Percentiles rank a stretch among this genome's conserved stretches.
These are phyloP conservation scores for Scopulariopsis brevicaulis DNA, from an alignment of 2,329 filamentous ascomycete genomes.

Conservation along the genomic window DNA sequence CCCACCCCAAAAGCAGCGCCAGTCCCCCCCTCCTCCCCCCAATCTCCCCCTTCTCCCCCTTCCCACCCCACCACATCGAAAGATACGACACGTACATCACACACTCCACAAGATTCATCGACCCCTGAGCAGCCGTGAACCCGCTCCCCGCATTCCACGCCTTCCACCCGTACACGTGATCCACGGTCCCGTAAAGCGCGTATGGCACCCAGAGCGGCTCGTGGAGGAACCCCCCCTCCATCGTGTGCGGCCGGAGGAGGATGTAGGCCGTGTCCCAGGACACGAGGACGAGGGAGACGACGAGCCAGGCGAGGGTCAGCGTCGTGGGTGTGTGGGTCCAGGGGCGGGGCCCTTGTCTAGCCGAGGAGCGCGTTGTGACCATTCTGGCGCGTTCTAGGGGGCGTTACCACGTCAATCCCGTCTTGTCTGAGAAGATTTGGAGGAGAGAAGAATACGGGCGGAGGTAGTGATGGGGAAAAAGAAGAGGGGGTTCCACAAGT, in stretches of 20 bases:
- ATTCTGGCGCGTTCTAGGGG: background rate
- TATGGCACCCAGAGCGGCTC: slow-evolving; percentile 67
- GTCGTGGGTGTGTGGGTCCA: slow-evolving; percentile 35
- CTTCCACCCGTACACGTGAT: slow-evolving; percentile 72
- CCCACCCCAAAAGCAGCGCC: slow-evolving; percentile 36
- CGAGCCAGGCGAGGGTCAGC: slow-evolving; percentile 55
- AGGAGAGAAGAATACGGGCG: no score
- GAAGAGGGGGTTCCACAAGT: no score
- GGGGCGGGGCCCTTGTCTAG: slow-evolving; percentile 8
- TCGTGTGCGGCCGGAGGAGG: slow-evolving; percentile 66
- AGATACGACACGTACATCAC: slow-evolving; percentile 50
- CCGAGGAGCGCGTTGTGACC: background rate
- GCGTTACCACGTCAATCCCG: no score
- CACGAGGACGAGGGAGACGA: slow-evolving; percentile 65
- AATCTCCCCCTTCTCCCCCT: slow-evolving; percentile 18
- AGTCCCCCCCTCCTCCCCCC: slow-evolving; percentile 29
- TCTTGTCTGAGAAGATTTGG: no score
- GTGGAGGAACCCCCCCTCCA: slow-evolving; percentile 67
- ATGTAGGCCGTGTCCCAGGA: slow-evolving; percentile 75
- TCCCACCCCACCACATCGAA: slow-evolving; percentile 19
- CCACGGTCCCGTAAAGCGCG: slow-evolving; percentile 66
- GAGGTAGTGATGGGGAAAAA: no score
- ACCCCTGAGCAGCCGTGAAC: slow-evolving; percentile 66
- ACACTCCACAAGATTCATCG: slow-evolving; percentile 59
- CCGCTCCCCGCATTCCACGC: slow-evolving; percentile 57